phyloP scores from a whole-genome alignment of 2,329 filamentous ascomycete species.

The Chalaropsis ovoidea region DNA sequence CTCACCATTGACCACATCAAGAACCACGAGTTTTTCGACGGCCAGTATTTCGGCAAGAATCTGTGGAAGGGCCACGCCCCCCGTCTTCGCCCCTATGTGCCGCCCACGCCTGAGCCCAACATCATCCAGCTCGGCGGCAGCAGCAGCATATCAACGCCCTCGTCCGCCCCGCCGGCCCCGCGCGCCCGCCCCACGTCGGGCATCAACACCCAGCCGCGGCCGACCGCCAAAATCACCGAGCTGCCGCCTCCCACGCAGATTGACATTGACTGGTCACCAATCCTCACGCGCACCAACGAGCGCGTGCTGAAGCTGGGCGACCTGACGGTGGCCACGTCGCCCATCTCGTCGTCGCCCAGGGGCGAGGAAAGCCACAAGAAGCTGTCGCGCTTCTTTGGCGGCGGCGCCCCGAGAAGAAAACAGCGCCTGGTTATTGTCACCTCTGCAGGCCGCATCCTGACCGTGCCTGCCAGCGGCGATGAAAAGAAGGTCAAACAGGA shows the following conservation, averaged over 20 bases:
- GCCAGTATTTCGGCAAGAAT: conserved; percentile 68
- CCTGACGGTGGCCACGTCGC: conserved; percentile 69
- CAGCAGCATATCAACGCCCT: background rate
- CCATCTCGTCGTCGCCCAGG: conserved; percentile 60
- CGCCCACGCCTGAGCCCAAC: conserved; percentile 62
- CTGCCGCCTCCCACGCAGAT: conserved; percentile 91
- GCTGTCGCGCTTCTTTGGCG: conserved; percentile 85
- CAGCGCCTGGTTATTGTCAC: conserved; percentile 93
- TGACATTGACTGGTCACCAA: conserved; percentile 97
- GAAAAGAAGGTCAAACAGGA: conserved; percentile 94
- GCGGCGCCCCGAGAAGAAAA: conserved; percentile 81
- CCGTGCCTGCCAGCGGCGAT: conserved; percentile 84
- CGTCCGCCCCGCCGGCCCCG: conserved; percentile 6
- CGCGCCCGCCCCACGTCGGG: conserved; percentile 22
- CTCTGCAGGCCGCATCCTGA: conserved; percentile 75
- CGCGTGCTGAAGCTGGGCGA: conserved; percentile 91
- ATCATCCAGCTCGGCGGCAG: conserved; percentile 52
- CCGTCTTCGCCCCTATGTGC: conserved; percentile 70
- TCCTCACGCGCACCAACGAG: conserved; percentile 82
- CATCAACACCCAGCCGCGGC: conserved; percentile 44
- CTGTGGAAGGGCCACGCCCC: conserved; percentile 89
- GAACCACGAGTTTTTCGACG: conserved; percentile 90
- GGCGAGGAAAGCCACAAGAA: conserved; percentile 71
- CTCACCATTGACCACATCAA: conserved; percentile 93
- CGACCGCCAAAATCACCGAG: conserved; percentile 81